These are phyloP conservation scores for Suillus lakei DNA, from an alignment of 768 basidiomycete species.

Conservation along the genomic window DNA sequence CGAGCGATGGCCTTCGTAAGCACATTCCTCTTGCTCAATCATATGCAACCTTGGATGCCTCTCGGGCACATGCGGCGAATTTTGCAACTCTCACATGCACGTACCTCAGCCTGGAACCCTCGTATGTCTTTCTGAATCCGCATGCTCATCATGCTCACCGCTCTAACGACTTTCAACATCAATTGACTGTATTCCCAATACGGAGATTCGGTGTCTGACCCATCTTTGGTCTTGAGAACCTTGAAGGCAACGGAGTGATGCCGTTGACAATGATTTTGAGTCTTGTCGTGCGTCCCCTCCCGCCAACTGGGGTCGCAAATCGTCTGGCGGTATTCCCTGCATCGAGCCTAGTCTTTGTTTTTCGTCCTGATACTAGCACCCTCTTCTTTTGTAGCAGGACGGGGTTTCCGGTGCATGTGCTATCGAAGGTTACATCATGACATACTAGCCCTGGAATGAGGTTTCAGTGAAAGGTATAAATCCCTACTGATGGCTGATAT, in stretches of 20 bases:
- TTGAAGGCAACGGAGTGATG: too few species aligned
- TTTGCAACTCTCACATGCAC: background rate
- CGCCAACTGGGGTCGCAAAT: background rate
- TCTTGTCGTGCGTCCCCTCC: background rate
- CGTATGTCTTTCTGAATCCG: background rate
- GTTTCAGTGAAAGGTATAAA: slow-evolving; percentile 3
- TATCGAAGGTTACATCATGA: background rate
- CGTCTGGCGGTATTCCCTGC: background rate
- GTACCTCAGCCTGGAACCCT: background rate
- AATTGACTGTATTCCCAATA: background rate
- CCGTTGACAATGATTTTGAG: background rate
- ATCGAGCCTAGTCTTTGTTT: background rate
- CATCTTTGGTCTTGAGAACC: background rate
- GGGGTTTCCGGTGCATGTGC: background rate
- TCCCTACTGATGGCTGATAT: background rate
- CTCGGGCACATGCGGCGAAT: background rate
- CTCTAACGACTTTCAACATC: background rate
- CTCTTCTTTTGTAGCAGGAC: background rate
- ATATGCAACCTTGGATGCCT: background rate
- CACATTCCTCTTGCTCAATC: background rate
- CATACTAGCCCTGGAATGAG: background rate
- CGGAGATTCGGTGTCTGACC: background rate
- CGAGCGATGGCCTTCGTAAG: background rate
- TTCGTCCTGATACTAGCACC: background rate
- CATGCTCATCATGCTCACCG: background rate